A percentile compares a stretch with the other conserved stretches of the same genome.
Evolutionary conservation across 345 rosid genomes (phyloP).

Genomic region (Moricandia moricandioides): DNA sequence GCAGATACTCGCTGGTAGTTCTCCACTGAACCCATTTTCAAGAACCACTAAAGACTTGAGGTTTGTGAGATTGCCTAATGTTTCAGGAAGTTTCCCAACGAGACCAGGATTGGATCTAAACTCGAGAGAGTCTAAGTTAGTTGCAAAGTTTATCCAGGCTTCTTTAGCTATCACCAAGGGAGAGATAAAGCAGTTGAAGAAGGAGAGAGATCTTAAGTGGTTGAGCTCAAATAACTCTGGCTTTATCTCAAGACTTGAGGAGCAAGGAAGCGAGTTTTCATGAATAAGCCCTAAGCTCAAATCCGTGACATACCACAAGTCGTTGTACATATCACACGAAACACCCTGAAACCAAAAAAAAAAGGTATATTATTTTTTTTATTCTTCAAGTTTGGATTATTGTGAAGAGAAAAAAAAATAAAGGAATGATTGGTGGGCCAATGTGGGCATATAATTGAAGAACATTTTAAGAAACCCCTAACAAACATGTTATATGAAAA

Average conservation of each 20-base stretch:
- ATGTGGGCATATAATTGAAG: slow-evolving; percentile 14
- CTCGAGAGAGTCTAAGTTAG: slow-evolving; percentile 58
- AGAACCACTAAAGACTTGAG: slow-evolving; percentile 72
- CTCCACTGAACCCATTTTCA: slow-evolving; percentile 62
- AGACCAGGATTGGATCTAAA: slow-evolving; percentile 77
- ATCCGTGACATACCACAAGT: slow-evolving; percentile 73
- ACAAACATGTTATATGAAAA: slow-evolving; percentile 29
- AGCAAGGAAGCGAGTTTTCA: slow-evolving; percentile 76
- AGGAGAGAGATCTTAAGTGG: slow-evolving; percentile 68
- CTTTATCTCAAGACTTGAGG: slow-evolving; percentile 51
- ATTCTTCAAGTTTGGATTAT: slow-evolving; percentile 3
- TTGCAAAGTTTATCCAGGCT: slow-evolving; percentile 56
- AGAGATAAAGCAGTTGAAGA: slow-evolving; percentile 70
- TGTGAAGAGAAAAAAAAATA: neutral
- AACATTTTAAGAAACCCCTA: slow-evolving; percentile 22
- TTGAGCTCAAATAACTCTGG: slow-evolving; percentile 64
- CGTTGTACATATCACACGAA: slow-evolving; percentile 74
- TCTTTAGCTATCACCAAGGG: slow-evolving; percentile 38
- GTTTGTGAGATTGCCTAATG: slow-evolving; percentile 50
- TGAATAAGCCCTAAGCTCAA: slow-evolving; percentile 69
- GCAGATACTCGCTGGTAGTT: slow-evolving; percentile 51
- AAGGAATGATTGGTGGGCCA: slow-evolving; percentile 27
- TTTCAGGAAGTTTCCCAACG: slow-evolving; percentile 44
- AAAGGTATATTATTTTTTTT: neutral
- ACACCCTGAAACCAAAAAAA: slow-evolving; percentile 61